Base-by-base conservation (phyloP, 2,329 filamentous ascomycete species). In the Sarocladiaceae sp. region DNA sequence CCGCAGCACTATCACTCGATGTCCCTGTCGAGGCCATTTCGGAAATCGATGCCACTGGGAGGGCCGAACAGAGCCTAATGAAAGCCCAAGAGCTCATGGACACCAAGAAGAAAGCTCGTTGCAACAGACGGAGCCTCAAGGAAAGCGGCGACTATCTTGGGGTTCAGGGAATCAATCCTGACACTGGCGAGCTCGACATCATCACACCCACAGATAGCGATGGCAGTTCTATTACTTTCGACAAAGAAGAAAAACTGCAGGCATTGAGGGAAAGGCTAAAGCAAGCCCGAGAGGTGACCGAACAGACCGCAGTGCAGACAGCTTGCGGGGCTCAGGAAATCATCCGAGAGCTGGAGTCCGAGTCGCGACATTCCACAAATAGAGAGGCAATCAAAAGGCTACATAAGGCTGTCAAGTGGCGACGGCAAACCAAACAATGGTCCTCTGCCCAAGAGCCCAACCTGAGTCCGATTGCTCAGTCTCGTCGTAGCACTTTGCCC, bases 91-190 rank as follows among this genome's bases (percentile, higher is more conserved):
- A 47, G 6, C 42, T 57, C 10, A 56, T 65, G 15, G 55, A 61
- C 11, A 56, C 55, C 2, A 68, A 60, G 43, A 55, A 49, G 31
- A 57, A 62, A 34, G 48, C 56, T 29, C 58, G 62, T 2, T 51
- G 53, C 6, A 60, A 65, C 27, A 67, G 75, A 5, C 65, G 65
- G 34, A 67, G 56, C 32, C 62, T 79, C 44, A 74, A 71, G 48
- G 67, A 72, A 44, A 77, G 72, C 44, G 74, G 75, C 4, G 77
- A 82, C 54, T 81, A 70, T 53, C 66, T 81, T 0, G 76, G 76
- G 2, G 72, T 80, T 2, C 74, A 78, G 47, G 77, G 77, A 3
- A 64, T 74, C 44, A 80, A 81, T 52, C 77, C 77, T 0, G 60
- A 67, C 33, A 80, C 78, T 1, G 74, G 78, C 4, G 62, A 70